These are phyloP conservation scores for Capsicum pubescens DNA, from an alignment of 257 asterid genomes.

Conservation along the genomic window DNA sequence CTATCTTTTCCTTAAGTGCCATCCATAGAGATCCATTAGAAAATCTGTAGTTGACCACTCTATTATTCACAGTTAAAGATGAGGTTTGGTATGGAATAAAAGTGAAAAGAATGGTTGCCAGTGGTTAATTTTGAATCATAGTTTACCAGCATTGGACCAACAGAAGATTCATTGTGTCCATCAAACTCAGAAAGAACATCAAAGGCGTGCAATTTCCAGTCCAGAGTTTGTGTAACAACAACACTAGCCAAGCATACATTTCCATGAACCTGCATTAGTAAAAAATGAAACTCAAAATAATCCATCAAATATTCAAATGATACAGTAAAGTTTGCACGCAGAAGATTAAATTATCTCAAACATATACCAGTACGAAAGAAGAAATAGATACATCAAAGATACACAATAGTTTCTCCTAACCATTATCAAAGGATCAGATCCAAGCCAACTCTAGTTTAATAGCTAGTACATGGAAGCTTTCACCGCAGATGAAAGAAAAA, in stretches of 20 bases:
- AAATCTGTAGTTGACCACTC: background rate
- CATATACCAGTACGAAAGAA: background rate
- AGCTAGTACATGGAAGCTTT: slow-evolving; percentile 14
- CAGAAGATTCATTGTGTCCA: slow-evolving; percentile 79
- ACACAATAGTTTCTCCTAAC: background rate
- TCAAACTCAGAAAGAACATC: slow-evolving; percentile 98
- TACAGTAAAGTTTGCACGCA: slow-evolving; percentile 9
- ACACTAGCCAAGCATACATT: slow-evolving; percentile 98
- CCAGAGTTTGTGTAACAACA: slow-evolving; percentile 95
- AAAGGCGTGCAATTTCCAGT: slow-evolving; percentile 97
- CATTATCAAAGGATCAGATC: background rate
- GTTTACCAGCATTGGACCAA: slow-evolving; percentile 93
- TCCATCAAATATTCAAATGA: slow-evolving; percentile 14
- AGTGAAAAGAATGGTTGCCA: slow-evolving; percentile 23
- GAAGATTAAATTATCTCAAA: slow-evolving; percentile 15
- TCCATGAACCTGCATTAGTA: slow-evolving; percentile 87
- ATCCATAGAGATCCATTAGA: background rate
- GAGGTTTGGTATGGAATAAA: slow-evolving; percentile 2
- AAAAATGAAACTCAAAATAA: slow-evolving; percentile 15
- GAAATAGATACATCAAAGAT: slow-evolving; percentile 9
- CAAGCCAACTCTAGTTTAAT: background rate
- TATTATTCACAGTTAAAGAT: background rate
- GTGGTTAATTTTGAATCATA: slow-evolving; percentile 28
- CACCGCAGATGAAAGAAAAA: background rate
- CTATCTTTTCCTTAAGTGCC: background rate